These are phyloP conservation scores for Brassica carinata DNA, from an alignment of 345 rosid genomes.

Conservation along the genomic window DNA sequence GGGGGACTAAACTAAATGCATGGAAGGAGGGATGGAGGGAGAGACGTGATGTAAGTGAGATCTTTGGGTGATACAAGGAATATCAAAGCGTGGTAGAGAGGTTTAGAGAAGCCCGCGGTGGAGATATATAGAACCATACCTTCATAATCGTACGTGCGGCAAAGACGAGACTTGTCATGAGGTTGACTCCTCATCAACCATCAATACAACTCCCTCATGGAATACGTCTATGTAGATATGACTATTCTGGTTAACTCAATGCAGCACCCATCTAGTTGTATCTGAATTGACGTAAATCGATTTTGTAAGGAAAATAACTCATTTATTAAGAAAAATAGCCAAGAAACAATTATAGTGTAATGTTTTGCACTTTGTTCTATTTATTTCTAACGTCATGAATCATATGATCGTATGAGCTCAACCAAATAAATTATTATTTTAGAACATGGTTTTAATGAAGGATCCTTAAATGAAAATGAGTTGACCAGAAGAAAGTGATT, in stretches of 20 bases:
- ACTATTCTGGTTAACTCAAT: constrained; percentile 6
- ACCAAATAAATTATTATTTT: neutral
- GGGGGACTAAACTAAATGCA: no score
- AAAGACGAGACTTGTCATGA: constrained; percentile 32
- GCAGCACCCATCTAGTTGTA: neutral
- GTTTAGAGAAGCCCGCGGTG: constrained; percentile 37
- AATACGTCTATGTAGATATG: constrained; percentile 23
- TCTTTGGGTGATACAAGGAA: constrained; percentile 38
- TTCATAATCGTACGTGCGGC: constrained; percentile 36
- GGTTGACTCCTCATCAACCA: constrained; percentile 34
- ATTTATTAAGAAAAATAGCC: neutral
- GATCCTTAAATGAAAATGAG: constrained; percentile 17
- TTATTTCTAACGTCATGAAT: neutral
- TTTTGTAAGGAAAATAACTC: neutral
- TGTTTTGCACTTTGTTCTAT: neutral
- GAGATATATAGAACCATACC: constrained; percentile 28
- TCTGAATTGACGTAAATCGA: neutral
- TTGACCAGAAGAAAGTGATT: constrained; percentile 32
- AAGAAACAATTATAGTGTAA: neutral
- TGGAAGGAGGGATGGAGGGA: neutral
- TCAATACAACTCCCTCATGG: constrained; percentile 33
- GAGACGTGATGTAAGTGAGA: constrained; percentile 35
- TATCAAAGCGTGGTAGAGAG: constrained; percentile 40
- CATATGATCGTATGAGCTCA: neutral
- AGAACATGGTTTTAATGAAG: neutral